These are phyloP conservation scores for Daldinia decipiens DNA, from an alignment of 495 filamentous ascomycete species.

Conservation along the genomic window DNA sequence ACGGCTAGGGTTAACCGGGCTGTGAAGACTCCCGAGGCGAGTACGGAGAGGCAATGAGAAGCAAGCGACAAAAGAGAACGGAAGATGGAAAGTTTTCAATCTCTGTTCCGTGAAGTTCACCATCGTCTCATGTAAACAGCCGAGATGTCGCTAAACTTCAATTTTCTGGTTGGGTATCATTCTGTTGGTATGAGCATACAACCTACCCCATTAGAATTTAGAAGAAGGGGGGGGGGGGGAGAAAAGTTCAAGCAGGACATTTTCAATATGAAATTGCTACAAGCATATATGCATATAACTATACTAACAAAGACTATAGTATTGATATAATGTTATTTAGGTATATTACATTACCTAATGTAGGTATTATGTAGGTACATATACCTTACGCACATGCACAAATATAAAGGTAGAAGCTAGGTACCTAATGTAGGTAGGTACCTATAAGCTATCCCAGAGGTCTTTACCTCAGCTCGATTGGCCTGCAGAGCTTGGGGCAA, in stretches of 20 bases:
- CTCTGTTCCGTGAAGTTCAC: constrained; percentile 11
- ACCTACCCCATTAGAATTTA: neutral
- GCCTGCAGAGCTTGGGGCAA: constrained; percentile 6
- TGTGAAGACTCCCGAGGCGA: constrained; percentile 15
- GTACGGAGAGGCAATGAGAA: constrained; percentile 16
- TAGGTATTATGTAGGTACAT: neutral
- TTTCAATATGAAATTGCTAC: neutral
- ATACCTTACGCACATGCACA: neutral
- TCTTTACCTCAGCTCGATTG: constrained; percentile 19
- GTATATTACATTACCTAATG: too few relatives aligned
- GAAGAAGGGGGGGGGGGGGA: neutral
- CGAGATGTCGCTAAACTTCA: constrained; percentile 10
- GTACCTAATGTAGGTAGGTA: too few relatives aligned
- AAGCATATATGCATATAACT: too few relatives aligned
- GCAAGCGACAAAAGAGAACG: constrained; percentile 26
- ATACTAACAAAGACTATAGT: too few relatives aligned
- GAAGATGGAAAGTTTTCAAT: constrained; percentile 12
- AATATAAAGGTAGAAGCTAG: neutral
- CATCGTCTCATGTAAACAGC: constrained; percentile 30
- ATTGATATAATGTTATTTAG: neutral
- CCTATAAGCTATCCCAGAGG: neutral
- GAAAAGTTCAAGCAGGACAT: neutral
- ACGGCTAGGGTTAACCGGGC: constrained; percentile 15
- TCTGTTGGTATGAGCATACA: neutral
- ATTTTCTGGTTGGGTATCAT: neutral